Conservation (phyloP, 768 basidiomycete genomes). For the Trametes villosa region DNA sequence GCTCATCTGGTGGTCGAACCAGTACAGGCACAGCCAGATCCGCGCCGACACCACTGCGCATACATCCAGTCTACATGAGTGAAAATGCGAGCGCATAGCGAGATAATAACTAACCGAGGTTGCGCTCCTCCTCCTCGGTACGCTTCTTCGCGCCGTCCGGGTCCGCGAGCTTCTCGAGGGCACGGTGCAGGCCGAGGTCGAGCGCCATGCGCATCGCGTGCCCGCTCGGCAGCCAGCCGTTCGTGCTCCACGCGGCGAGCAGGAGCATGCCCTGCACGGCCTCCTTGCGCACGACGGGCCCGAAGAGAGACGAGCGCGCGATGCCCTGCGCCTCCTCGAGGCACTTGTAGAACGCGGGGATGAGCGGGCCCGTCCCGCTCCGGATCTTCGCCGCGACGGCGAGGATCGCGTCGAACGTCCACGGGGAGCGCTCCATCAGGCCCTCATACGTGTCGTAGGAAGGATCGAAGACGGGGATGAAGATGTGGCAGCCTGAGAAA, state of each 20-base stretch:
- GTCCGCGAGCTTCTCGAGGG: conserved; percentile 88
- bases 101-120: conserved; percentile 37
- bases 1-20: conserved; percentile 98
- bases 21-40: conserved; percentile 93
- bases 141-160: conserved; percentile 54
- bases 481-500: conserved; percentile 95
- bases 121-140: conserved; percentile 79
- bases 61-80: not conserved
- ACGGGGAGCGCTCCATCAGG: conserved; percentile 89
- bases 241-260: conserved; percentile 91
- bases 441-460: conserved; percentile 92
- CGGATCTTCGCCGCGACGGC: conserved; percentile 92
- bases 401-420: conserved; percentile 93
- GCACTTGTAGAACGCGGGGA: conserved; percentile 86
- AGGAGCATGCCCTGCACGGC: conserved; percentile 94
- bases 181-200: conserved; percentile 91
- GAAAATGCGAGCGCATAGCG: not conserved
- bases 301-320: conserved; percentile 90
- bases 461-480: conserved; percentile 95
- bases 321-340: conserved; percentile 96
- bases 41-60: conserved; percentile 82
- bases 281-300: conserved; percentile 92
- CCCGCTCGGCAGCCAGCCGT: conserved; percentile 93
- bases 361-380: conserved; percentile 85
- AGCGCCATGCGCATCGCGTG: conserved; percentile 97